Conservation (phyloP, 2,329 filamentous ascomycete genomes). For the Pseudocercospora vitis region DNA sequence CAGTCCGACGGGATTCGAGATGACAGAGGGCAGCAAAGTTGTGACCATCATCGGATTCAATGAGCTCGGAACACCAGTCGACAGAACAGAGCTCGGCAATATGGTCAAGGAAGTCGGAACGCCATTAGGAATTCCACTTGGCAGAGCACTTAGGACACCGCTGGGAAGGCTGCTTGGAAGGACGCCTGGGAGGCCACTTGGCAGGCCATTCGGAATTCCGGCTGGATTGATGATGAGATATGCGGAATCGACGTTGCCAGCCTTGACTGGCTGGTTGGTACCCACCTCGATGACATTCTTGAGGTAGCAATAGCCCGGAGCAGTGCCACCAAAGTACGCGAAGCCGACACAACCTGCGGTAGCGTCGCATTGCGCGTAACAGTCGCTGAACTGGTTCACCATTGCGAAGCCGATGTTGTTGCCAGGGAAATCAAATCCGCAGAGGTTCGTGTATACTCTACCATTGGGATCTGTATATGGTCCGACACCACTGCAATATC, state of each 20-base stretch:
- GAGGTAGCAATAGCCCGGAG: constrained; percentile 23
- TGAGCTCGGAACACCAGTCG: neutral
- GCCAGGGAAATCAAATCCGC: constrained; percentile 2
- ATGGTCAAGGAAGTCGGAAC: too few relatives aligned
- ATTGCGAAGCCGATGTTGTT: neutral
- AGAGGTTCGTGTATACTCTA: neutral
- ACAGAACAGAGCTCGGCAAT: too few relatives aligned
- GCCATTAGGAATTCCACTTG: constrained; percentile 1
- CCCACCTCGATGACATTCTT: constrained; percentile 14
- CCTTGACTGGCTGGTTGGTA: neutral
- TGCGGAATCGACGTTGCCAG: neutral
- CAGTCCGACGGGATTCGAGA: neutral
- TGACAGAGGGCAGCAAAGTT: neutral
- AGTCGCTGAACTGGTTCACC: neutral
- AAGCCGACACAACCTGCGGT: constrained; percentile 21
- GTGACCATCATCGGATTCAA: too few relatives aligned
- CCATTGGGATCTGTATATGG: neutral
- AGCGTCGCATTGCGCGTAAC: constrained; percentile 9
- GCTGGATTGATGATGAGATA: neutral
- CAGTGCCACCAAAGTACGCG: constrained; percentile 18
- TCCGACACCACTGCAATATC: neutral
- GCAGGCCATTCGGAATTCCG: neutral
- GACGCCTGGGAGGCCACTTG: neutral
- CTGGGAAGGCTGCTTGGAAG: neutral
- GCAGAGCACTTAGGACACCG: neutral